phyloP scores from a whole-genome alignment of 306 rosid species.

The Hippophae rhamnoides region DNA sequence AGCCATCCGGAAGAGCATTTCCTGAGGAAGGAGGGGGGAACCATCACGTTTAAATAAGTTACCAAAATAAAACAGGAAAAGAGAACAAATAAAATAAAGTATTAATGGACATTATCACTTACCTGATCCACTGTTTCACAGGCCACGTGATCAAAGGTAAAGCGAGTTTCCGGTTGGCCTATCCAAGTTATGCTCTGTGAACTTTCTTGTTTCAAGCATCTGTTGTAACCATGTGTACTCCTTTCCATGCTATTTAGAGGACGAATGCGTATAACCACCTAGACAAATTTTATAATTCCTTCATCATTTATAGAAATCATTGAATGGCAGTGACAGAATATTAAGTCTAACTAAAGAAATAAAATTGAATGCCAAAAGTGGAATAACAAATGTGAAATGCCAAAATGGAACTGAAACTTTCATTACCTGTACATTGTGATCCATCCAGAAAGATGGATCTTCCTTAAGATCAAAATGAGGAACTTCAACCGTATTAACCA shows the following conservation, averaged over 20 bases:
- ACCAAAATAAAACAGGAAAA: slow-evolving; percentile 7
- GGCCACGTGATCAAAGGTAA: slow-evolving; percentile 94
- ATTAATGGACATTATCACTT: not conserved
- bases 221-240: slow-evolving; percentile 49
- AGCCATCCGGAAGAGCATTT: slow-evolving; percentile 87
- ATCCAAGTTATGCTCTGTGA: slow-evolving; percentile 67
- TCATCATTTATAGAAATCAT: slow-evolving; percentile 1
- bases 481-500: slow-evolving; percentile 72
- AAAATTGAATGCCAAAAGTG: not conserved
- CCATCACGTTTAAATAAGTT: slow-evolving; percentile 10
- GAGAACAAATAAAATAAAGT: not conserved
- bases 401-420: not conserved
- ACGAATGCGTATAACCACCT: slow-evolving; percentile 94
- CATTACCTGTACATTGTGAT: slow-evolving; percentile 86
- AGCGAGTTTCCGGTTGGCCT: slow-evolving; percentile 80
- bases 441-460: slow-evolving; percentile 92
- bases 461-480: slow-evolving; percentile 97
- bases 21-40: slow-evolving; percentile 31
- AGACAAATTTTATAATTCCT: slow-evolving; percentile 7
- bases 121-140: slow-evolving; percentile 97
- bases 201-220: slow-evolving; percentile 84
- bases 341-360: not conserved
- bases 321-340: slow-evolving; percentile 1
- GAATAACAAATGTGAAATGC: not conserved
- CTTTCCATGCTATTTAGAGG: slow-evolving; percentile 86